These are phyloP conservation scores for Fusarium sp. DNA, from an alignment of 2,329 filamentous ascomycete species.

Conservation along the genomic window DNA sequence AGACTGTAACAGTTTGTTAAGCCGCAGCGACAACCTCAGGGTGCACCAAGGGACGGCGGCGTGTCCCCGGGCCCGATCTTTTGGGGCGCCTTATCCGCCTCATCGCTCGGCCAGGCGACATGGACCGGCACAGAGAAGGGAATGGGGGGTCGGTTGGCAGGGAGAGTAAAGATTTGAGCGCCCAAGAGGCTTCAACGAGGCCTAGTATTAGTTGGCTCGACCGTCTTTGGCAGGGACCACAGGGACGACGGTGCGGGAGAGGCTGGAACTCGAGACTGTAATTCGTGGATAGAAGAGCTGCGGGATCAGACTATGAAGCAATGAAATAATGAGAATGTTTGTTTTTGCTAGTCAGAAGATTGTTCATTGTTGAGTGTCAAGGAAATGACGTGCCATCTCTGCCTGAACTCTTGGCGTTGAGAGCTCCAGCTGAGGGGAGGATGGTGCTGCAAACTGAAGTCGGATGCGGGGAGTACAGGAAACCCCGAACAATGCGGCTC, in stretches of 20 bases:
- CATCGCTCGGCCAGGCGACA: neutral
- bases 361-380: neutral
- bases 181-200: neutral
- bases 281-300: neutral
- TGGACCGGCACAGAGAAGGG: neutral
- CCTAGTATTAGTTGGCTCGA: neutral
- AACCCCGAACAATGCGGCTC: conserved; percentile 10
- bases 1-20: neutral
- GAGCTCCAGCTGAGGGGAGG: neutral
- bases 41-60: neutral
- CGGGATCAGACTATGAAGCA: neutral
- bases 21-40: conserved; percentile 3
- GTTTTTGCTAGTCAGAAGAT: neutral
- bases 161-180: neutral
- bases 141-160: neutral
- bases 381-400: neutral
- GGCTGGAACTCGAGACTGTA: neutral
- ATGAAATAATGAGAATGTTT: neutral
- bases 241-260: neutral
- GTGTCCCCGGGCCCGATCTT: neutral
- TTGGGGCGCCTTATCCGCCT: neutral
- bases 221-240: neutral
- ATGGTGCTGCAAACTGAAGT: neutral
- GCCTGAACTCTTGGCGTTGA: neutral
- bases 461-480: neutral